A percentile compares a stretch with the other conserved stretches of the same genome.
Evolutionary conservation across 441 rosid genomes (phyloP).

Genomic region (Arabidopsis hybrid): DNA sequence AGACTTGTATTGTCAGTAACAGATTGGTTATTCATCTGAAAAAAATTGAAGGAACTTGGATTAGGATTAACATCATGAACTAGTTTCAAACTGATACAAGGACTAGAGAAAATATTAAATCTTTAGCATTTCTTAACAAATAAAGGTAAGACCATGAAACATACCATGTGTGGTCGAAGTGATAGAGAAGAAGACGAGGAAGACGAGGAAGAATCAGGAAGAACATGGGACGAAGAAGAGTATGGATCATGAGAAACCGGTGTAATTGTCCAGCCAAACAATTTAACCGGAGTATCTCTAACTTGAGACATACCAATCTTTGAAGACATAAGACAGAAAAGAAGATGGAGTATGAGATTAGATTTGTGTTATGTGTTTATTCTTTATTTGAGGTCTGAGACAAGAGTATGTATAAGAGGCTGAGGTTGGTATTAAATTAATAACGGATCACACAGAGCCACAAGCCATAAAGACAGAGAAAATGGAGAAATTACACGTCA

Average conservation of each 20-base stretch:
- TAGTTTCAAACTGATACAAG: slow-evolving; percentile 11
- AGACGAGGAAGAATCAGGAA: slow-evolving; percentile 20
- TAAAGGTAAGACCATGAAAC: neutral
- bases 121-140: neutral
- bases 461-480: slow-evolving; percentile 27
- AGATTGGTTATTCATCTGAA: slow-evolving; percentile 33
- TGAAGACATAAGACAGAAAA: slow-evolving; percentile 2
- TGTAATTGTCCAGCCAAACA: slow-evolving; percentile 72
- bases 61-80: slow-evolving; percentile 25
- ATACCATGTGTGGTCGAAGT: slow-evolving; percentile 50
- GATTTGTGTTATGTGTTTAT: slow-evolving; percentile 24
- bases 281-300: slow-evolving; percentile 54
- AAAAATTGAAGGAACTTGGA: neutral
- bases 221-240: slow-evolving; percentile 22
- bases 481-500: slow-evolving; percentile 54
- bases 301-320: slow-evolving; percentile 21
- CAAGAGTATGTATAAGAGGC: slow-evolving; percentile 32
- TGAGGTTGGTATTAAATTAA: slow-evolving; percentile 31
- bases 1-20: slow-evolving; percentile 22
- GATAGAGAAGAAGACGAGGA: slow-evolving; percentile 37
- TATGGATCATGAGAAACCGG: slow-evolving; percentile 29
- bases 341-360: slow-evolving; percentile 7
- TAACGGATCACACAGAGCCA: slow-evolving; percentile 35
- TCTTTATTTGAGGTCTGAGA: slow-evolving; percentile 23
- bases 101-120: neutral